Evolutionary conservation across 768 basidiomycete genomes (phyloP), one percentile per base, ranked within the genome.

Genomic region (Russula griseocarnosa): DNA sequence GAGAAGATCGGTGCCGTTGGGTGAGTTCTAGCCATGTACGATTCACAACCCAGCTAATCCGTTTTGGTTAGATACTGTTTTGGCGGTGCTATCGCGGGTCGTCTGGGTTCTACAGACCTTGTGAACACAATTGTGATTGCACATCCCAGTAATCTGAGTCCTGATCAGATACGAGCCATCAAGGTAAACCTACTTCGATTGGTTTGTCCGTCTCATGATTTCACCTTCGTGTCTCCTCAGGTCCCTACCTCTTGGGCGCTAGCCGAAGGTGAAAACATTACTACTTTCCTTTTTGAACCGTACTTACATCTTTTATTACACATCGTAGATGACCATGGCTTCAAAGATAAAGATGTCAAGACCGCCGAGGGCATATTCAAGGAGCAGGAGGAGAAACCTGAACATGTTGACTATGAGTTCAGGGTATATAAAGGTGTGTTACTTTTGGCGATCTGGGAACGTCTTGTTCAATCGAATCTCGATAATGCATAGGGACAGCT

Each of bases 1-100:
- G 69, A 71, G 53, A 76, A 72, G 66, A 72, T 82, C 36, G 79
- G 79, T 0, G 73, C 77, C 16, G 75, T 79, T 22, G 82, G 81
- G 73, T 81, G 71, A 14, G 70, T 62, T 7, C 18, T 30, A 50
- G 53, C 51, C 46, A 38, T 55, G 34, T 16, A 20, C 24, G 24
- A 34, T 28, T 16, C 36, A 28, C 8, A 51, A 11, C 30, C 47
- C 51, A 28, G 42, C 47, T 47, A 44, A 55, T 44, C 53, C 9
- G 62, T 22, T 11, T n/a, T 44, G 16, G 10, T 34, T 32, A 81
- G 78, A 34, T 77, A 77, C 52, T 77, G 72, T 68, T 78, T 76
- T 67, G 75, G 81, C 62, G 74, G 76, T 24, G 62, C 71, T 7
- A 64, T 73, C 2, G 72, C 73, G 14, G 67, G 66, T 34, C 72